Evolutionary conservation across 139 green algal genomes (phyloP).

Genomic region (Penium margaritaceum): DNA sequence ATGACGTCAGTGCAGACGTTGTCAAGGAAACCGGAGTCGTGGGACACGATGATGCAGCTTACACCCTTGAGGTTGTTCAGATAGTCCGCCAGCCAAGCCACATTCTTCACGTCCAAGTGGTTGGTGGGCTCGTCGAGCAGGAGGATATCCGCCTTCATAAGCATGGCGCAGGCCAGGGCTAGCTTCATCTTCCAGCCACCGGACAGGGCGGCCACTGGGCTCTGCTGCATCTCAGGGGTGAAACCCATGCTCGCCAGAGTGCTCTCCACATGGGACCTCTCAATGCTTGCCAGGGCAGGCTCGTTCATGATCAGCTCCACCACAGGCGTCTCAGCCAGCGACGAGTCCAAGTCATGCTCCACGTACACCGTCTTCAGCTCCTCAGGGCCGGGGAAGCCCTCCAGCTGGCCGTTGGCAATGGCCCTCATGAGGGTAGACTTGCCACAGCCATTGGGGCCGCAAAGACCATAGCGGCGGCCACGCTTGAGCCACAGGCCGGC

Average conservation of each 20-base stretch:
- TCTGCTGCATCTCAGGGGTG: constrained; percentile 55
- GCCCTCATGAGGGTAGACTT: constrained; percentile 54
- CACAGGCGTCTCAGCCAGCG: constrained; percentile 27
- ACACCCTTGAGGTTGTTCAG: too few relatives aligned
- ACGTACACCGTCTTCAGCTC: constrained; percentile 49
- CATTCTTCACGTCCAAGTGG: too few relatives aligned
- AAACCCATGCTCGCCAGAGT: constrained; percentile 72
- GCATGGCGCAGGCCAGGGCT: too few relatives aligned
- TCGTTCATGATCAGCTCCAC: constrained; percentile 50
- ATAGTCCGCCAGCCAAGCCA: too few relatives aligned
- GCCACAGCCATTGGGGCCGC: constrained; percentile 49
- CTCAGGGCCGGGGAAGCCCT: constrained; percentile 45
- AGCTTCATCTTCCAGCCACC: constrained; percentile 54
- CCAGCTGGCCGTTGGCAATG: constrained; percentile 52
- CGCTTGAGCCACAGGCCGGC: constrained; percentile 49
- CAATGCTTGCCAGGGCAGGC: not conserved
- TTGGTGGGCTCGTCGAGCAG: too few relatives aligned
- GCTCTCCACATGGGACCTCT: constrained; percentile 21
- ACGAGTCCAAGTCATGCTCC: constrained; percentile 48
- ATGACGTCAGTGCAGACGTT: too few relatives aligned
- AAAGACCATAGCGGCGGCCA: constrained; percentile 50
- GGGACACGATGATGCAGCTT: too few relatives aligned
- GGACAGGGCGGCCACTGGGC: constrained; percentile 48
- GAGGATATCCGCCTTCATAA: too few relatives aligned
- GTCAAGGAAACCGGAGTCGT: too few relatives aligned